Conservation (phyloP, 805 yeast species). For the Metschnikowia baotianmanensis region DNA sequence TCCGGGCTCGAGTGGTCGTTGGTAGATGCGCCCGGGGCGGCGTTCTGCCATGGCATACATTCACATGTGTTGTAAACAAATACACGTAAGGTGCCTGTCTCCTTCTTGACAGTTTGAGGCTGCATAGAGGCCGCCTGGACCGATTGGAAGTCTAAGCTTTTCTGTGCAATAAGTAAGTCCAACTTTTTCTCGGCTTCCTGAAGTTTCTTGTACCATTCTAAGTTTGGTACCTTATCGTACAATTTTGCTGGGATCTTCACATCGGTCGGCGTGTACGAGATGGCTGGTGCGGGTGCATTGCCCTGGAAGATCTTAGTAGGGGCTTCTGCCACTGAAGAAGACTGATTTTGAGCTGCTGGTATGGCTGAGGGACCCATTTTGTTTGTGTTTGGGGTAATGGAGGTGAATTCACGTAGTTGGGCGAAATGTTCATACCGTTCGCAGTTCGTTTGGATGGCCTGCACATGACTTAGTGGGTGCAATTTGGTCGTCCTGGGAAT, state of each 20-base stretch:
- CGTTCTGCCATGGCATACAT: constrained; percentile 80
- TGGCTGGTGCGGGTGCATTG: constrained; percentile 34
- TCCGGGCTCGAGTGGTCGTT: constrained; percentile 24
- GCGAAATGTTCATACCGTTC: constrained; percentile 13
- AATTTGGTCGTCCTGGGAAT: too few relatives aligned
- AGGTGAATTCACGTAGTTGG: constrained; percentile 2
- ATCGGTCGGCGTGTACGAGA: constrained; percentile 44
- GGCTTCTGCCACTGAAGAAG: constrained; percentile 24
- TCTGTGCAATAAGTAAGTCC: constrained; percentile 79
- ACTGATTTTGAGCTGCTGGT: constrained; percentile 18
- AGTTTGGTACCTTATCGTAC: constrained; percentile 57
- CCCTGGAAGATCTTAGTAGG: constrained; percentile 26
- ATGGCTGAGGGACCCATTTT: constrained; percentile 20
- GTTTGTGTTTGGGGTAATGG: not conserved
- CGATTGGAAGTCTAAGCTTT: constrained; percentile 83
- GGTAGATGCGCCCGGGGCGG: constrained; percentile 20
- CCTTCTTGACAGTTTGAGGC: constrained; percentile 36
- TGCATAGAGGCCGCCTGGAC: constrained; percentile 40
- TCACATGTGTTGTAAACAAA: constrained; percentile 79
- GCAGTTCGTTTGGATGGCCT: constrained; percentile 8
- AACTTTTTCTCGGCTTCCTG: constrained; percentile 78
- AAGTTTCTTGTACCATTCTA: constrained; percentile 66
- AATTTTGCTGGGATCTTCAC: constrained; percentile 36
- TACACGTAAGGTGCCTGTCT: constrained; percentile 67
- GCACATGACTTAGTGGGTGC: constrained; percentile 2